Evolutionary conservation across 805 yeast genomes (phyloP).

Genomic region (Kluyveromyces starmeri): DNA sequence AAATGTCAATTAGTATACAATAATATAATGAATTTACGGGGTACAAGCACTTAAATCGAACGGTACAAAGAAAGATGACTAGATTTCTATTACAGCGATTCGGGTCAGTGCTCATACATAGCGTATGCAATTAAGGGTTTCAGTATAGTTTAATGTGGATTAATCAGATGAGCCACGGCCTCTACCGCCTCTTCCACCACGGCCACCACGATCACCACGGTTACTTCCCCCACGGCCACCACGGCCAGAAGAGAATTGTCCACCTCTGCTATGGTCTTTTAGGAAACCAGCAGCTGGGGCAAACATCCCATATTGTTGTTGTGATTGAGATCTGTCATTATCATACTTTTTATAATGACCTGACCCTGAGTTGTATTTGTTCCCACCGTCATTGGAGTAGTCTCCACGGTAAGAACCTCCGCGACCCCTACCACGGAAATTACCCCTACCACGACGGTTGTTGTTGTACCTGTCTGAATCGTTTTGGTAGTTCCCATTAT

Average conservation of each 20-base stretch:
- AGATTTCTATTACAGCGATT: too few species aligned
- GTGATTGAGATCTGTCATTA: constrained; percentile 4
- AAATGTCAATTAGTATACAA: too few species aligned
- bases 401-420: constrained; percentile 11
- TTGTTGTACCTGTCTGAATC: constrained; percentile 6
- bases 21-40: too few species aligned
- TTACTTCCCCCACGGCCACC: constrained; percentile 9
- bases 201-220: constrained; percentile 7
- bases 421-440: constrained; percentile 9
- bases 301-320: constrained; percentile 4
- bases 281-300: constrained; percentile 6
- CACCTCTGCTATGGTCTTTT: constrained; percentile 5
- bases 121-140: too few species aligned
- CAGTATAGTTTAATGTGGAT: too few species aligned
- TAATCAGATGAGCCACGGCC: not conserved
- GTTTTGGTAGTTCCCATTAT: constrained; percentile 7
- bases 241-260: constrained; percentile 2
- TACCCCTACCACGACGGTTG: constrained; percentile 9
- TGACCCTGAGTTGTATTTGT: constrained; percentile 1
- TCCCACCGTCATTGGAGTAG: constrained; percentile 1
- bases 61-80: too few species aligned
- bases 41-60: too few species aligned
- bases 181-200: constrained; percentile 16
- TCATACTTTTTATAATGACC: not conserved
- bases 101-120: too few species aligned